Evolutionary conservation across 164 flowering plant genomes (phyloP), one percentile per base, ranked within the genome.

Genomic region (Santalum album): DNA sequence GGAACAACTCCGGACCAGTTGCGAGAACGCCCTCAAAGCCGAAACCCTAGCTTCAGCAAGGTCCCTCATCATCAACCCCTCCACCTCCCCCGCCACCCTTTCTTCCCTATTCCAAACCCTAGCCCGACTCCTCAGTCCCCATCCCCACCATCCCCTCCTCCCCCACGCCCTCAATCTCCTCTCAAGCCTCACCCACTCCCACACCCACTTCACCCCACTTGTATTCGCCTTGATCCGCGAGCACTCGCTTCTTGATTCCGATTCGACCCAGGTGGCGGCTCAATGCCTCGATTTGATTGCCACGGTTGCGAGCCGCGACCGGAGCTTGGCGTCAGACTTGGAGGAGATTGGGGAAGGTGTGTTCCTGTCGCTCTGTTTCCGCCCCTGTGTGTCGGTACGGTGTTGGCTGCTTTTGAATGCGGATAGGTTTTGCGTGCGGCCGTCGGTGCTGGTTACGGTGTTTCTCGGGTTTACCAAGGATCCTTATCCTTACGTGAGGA

Each of bases 401-500:
- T 7, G 60, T 2, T 79, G 94, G 86, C 36, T 78, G 36, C 67
- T 85, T 36, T 36, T 29, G 12, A 75, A 77, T 56, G 80, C 70
- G 1, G 64, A 53, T 56, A 64, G 68, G 58, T 68, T 81, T 51
- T 27, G 43, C 2, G 54, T 78, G 23, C 50, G 62, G 25, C 67
- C 79, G n/a, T 29, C 54, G 25, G 25, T 78, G 59, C 54, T 78
- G 70, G 35, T 82, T 42, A 60, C 78, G 9, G 65, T 83, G 38
- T 64, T 86, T 5, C 51, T 88, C 20, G 83, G 84, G 55, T 84
- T 86, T 58, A 75, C 78, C 7, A 75, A 71, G 73, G 96, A 92
- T 54, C 84, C 92, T 6, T 86, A 74, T 68, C 95, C 98, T 5
- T 48, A 56, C 17, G 79, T 89, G 60, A 71, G 90, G 70, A 64